Evolutionary conservation across 306 rosid genomes (phyloP), one percentile per base, ranked within the genome.

Genomic region (Fragaria vesca): DNA sequence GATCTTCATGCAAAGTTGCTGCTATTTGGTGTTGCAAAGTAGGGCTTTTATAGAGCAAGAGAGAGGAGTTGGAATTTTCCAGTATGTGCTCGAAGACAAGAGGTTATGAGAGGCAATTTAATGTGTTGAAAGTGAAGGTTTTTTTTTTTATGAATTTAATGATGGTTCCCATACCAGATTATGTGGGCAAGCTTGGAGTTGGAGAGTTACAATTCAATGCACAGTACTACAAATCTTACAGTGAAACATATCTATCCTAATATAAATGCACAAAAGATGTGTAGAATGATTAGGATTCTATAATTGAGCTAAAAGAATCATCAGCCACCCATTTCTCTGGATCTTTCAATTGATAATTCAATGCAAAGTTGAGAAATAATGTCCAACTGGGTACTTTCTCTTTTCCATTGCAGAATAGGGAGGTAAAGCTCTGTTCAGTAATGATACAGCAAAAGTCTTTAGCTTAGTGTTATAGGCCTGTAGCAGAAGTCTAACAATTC

Each of bases 51-150:
- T 82, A 82, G 32, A 67, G 65, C 20, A 6, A 55, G 61, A 24
- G 58, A 69, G 18, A 38, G 70, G 65, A 32, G 30, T 45, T 66
- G 82, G 80, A 81, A 17, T 6, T 72, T 55, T 78, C 71, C 63
- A 46, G 73, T 52, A 36, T 54, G 60, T 81, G 74, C 74, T 78
- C 45, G 81, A 58, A 70, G 67, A 38, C 28, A 12, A 46, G 76
- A 69, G 0, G 60, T 3, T 21, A 13, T 16, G 34, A 30, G 61
- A 45, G 15, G 52, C 13, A 57, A 78, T 32, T 69, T 60, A 42
- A 70, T 54, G 15, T 69, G 40, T 55, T 50, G 84, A 81, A 69
- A 81, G 79, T 34, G 83, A 79, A 55, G 70, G 65, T 32, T 71
- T 71, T 32, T 32, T 24, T 32, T 43, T 55, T 40, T 28, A 24